These are phyloP conservation scores for Bassia scoparia DNA, from an alignment of 148 eudicot species.

Conservation along the genomic window DNA sequence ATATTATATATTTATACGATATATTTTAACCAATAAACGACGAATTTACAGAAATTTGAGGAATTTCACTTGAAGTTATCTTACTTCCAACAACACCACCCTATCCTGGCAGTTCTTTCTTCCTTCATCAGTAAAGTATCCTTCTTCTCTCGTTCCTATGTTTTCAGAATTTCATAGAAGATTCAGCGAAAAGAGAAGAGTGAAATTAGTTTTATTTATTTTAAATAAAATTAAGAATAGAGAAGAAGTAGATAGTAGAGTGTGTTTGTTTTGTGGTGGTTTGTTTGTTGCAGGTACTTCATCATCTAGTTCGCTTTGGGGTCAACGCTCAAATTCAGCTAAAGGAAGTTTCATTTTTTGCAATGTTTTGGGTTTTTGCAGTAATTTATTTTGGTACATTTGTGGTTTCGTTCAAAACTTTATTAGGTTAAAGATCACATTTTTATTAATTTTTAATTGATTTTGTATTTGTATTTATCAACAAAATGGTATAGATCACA, in stretches of 20 bases:
- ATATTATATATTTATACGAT: no score
- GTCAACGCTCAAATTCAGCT: conserved; percentile 22
- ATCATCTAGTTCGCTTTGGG: background rate
- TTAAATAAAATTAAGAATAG: conserved; percentile 1
- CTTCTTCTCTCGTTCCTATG: background rate
- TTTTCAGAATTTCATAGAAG: no score
- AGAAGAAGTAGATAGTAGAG: conserved; percentile 22
- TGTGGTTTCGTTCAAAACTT: background rate
- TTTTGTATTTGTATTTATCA: background rate
- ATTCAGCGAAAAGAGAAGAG: no score
- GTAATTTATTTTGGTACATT: background rate
- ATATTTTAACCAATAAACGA: background rate
- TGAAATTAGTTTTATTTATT: no score
- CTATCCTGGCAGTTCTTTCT: conserved; percentile 11
- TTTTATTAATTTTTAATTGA: background rate
- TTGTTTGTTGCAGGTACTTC: conserved; percentile 31
- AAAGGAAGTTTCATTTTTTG: conserved; percentile 11
- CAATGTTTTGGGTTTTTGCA: background rate
- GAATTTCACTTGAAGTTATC: conserved; percentile 45
- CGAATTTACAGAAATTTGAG: conserved; percentile 25
- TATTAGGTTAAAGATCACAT: background rate
- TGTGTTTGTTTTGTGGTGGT: conserved; percentile 4
- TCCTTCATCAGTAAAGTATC: conserved; percentile 41
- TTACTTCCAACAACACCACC: conserved; percentile 27
- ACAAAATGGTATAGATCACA: no score